These are phyloP conservation scores for Penicillium salamii DNA, from an alignment of 495 filamentous ascomycete species.

Conservation along the genomic window DNA sequence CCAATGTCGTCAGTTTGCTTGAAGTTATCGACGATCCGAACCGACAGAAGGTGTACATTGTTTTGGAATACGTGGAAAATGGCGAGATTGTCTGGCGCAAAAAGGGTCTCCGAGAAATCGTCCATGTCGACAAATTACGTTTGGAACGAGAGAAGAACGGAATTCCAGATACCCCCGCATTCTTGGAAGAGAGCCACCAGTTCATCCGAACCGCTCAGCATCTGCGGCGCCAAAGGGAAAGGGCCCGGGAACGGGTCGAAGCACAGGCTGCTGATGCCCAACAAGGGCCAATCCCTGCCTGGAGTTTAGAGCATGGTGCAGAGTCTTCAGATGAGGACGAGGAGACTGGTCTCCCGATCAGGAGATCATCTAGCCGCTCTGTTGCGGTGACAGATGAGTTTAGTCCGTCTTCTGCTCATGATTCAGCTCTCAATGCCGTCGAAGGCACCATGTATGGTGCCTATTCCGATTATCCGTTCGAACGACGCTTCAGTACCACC, in stretches of 20 bases:
- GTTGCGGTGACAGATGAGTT: constrained; percentile 29
- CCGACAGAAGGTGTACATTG: constrained; percentile 95
- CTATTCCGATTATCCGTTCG: constrained; percentile 55
- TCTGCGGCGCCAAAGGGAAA: constrained; percentile 55
- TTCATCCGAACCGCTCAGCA: constrained; percentile 56
- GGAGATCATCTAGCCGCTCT: constrained; percentile 36
- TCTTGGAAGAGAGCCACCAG: constrained; percentile 59
- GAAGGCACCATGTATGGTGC: constrained; percentile 76
- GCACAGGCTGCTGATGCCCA: constrained; percentile 46
- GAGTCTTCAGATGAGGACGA: constrained; percentile 59
- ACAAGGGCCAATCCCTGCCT: constrained; percentile 49
- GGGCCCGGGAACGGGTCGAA: constrained; percentile 51
- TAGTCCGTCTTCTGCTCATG: constrained; percentile 45
- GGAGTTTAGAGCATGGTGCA: constrained; percentile 80
- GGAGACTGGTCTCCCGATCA: constrained; percentile 33
- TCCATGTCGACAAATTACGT: constrained; percentile 74
- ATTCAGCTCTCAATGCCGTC: constrained; percentile 51
- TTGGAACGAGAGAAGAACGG: constrained; percentile 69
- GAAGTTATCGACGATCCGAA: constrained; percentile 98
- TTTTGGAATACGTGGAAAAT: constrained; percentile 88
- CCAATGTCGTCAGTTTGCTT: constrained; percentile 88
- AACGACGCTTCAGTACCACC: constrained; percentile 46
- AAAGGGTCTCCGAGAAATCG: constrained; percentile 75
- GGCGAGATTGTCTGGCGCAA: constrained; percentile 94
- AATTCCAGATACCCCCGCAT: constrained; percentile 48